Percentiles rank a stretch among this genome's conserved stretches.
These are phyloP conservation scores for Cenchrus purpureus DNA, from an alignment of 176 grass and related monocot genomes.

Conservation along the genomic window DNA sequence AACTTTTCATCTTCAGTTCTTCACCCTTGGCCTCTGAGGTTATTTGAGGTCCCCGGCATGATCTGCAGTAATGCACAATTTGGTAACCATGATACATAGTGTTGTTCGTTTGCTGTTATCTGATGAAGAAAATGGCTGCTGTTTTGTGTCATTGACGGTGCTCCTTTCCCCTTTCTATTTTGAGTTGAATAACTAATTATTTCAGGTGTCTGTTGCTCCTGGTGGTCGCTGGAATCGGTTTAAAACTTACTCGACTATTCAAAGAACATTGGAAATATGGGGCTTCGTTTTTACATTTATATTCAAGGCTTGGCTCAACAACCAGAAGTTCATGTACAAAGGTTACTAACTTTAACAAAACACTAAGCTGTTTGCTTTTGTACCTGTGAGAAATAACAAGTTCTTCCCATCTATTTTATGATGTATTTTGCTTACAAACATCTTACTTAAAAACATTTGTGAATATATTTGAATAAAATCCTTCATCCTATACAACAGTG, in stretches of 20 bases:
- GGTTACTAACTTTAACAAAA: slow-evolving; percentile 47
- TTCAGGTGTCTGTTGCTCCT: slow-evolving; percentile 91
- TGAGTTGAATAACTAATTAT: slow-evolving; percentile 43
- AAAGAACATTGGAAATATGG: slow-evolving; percentile 99
- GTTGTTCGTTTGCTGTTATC: slow-evolving; percentile 15
- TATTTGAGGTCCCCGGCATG: neutral
- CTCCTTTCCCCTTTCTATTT: slow-evolving; percentile 20
- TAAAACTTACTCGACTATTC: slow-evolving; percentile 99
- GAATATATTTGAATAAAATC: slow-evolving; percentile 25
- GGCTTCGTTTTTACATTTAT: slow-evolving; percentile 85
- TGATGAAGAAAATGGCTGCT: slow-evolving; percentile 15
- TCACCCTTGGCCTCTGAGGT: neutral
- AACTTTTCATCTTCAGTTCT: neutral
- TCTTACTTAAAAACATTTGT: neutral
- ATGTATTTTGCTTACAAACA: neutral
- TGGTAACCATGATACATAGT: neutral
- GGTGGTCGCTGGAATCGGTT: slow-evolving; percentile 95
- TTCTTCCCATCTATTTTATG: slow-evolving; percentile 8
- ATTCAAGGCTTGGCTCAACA: slow-evolving; percentile 90
- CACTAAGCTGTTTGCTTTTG: slow-evolving; percentile 4
- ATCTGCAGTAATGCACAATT: slow-evolving; percentile 18
- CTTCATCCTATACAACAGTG: neutral
- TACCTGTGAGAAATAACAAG: neutral
- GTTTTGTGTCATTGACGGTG: slow-evolving; percentile 1
- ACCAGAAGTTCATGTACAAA: slow-evolving; percentile 93